Percentiles rank a stretch among this genome's conserved stretches.
phyloP scores from a whole-genome alignment of 2,329 filamentous ascomycete genomes.

The Bipolaris oryzae region DNA sequence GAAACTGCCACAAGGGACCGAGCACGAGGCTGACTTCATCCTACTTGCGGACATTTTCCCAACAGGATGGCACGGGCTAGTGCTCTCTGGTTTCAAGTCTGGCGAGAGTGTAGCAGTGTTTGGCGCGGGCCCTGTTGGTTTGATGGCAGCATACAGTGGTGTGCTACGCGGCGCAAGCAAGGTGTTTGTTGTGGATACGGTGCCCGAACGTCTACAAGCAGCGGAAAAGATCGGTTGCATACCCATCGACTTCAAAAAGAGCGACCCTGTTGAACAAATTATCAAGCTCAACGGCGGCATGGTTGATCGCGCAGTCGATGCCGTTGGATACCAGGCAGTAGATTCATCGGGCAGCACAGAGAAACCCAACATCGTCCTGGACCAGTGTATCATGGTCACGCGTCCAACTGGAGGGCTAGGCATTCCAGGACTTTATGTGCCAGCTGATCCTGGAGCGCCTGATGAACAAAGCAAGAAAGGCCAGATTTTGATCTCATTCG shows the following conservation, averaged over 20 bases:
- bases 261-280: slow-evolving; percentile 66
- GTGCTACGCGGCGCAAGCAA: slow-evolving; percentile 64
- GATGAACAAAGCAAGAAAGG: slow-evolving; percentile 67
- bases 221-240: slow-evolving; percentile 68
- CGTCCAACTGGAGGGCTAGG: slow-evolving; percentile 66
- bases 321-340: slow-evolving; percentile 70
- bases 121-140: slow-evolving; percentile 65
- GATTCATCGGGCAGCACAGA: slow-evolving; percentile 61
- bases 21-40: slow-evolving; percentile 66
- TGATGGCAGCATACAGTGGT: slow-evolving; percentile 70
- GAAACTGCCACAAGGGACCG: slow-evolving; percentile 64
- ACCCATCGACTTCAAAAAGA: slow-evolving; percentile 65
- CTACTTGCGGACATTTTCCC: slow-evolving; percentile 58
- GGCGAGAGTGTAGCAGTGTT: slow-evolving; percentile 70
- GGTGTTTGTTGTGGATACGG: slow-evolving; percentile 68
- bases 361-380: slow-evolving; percentile 66
- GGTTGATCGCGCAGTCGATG: slow-evolving; percentile 69
- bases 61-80: slow-evolving; percentile 63
- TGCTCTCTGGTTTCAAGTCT: slow-evolving; percentile 63
- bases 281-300: slow-evolving; percentile 63
- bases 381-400: slow-evolving; percentile 68
- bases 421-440: slow-evolving; percentile 62
- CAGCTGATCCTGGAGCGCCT: slow-evolving; percentile 66
- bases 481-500: slow-evolving; percentile 68
- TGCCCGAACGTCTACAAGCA: slow-evolving; percentile 63